Percentiles rank a stretch among this genome's conserved stretches.
Conservation (phyloP, 2,329 filamentous ascomycete genomes). For the Harringtonia aguacate region DNA sequence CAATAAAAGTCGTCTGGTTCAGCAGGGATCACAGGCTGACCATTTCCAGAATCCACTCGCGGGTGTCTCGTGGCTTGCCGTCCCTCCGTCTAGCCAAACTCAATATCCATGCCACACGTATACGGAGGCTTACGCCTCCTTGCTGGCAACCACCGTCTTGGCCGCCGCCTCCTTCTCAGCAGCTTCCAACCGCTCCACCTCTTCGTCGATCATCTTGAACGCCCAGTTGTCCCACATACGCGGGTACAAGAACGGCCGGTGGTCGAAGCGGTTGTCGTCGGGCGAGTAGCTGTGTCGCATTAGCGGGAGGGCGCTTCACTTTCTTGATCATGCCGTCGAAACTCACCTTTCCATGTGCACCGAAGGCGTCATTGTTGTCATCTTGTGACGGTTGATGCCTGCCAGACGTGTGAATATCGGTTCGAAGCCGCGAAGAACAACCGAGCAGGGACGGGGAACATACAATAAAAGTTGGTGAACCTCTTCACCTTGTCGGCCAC, state of each 20-base stretch:
- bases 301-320: not conserved
- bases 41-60: too few relatives aligned
- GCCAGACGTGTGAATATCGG: not conserved
- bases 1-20: too few relatives aligned
- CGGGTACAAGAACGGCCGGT: slow-evolving; percentile 27
- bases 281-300: slow-evolving; percentile 19
- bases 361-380: slow-evolving; percentile 49
- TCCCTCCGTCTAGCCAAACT: too few relatives aligned
- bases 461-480: slow-evolving; percentile 39
- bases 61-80: too few relatives aligned
- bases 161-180: slow-evolving; percentile 6
- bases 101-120: too few relatives aligned
- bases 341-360: slow-evolving; percentile 29
- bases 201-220: slow-evolving; percentile 22
- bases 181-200: slow-evolving; percentile 18
- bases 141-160: not conserved
- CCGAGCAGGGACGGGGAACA: not conserved
- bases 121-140: too few relatives aligned
- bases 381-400: slow-evolving; percentile 53
- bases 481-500: slow-evolving; percentile 34
- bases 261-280: slow-evolving; percentile 31
- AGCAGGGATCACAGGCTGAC: too few relatives aligned
- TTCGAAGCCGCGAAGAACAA: too few relatives aligned
- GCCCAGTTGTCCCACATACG: slow-evolving; percentile 20
- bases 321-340: not conserved